Percentiles rank a stretch among this genome's conserved stretches.
phyloP scores from a whole-genome alignment of 352 stramenopile genomes.

The Globisporangium barbulae region DNA sequence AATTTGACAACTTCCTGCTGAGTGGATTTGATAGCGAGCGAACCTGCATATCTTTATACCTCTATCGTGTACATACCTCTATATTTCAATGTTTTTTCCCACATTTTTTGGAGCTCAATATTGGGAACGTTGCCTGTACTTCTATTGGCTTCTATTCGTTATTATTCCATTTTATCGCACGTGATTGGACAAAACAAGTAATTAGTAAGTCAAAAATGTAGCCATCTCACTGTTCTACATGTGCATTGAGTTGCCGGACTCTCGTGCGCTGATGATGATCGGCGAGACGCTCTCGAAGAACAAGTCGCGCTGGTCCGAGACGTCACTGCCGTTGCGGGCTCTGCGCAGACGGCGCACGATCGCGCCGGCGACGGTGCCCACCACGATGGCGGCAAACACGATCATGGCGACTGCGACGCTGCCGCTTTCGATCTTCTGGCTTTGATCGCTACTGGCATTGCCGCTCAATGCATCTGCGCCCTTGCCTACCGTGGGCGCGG shows the following conservation, averaged over 20 bases:
- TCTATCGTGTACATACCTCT: too few relatives aligned
- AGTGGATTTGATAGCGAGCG: too few relatives aligned
- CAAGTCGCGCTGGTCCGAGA: constrained; percentile 1
- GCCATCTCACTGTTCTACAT: not conserved
- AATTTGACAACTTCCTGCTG: too few relatives aligned
- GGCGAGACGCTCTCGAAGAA: constrained; percentile 14
- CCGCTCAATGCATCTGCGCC: not conserved
- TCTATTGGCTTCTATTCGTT: too few relatives aligned
- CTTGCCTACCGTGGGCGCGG: not conserved
- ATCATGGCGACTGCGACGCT: constrained; percentile 6
- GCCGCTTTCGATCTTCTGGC: not conserved
- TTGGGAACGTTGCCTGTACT: too few relatives aligned
- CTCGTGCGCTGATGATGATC: not conserved
- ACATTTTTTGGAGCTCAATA: too few relatives aligned
- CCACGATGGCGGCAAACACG: constrained; percentile 1
- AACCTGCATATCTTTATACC: too few relatives aligned
- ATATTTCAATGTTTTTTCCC: too few relatives aligned
- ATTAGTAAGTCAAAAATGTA: too few relatives aligned
- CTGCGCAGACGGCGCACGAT: constrained; percentile 11
- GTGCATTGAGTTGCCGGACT: not conserved
- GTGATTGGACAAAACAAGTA: too few relatives aligned
- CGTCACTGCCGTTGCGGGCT: not conserved
- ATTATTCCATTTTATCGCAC: too few relatives aligned
- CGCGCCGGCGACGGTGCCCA: not conserved
- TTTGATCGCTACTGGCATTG: not conserved